Evolutionary conservation across 2,329 filamentous ascomycete genomes (phyloP).

Genomic region (Cladosporium sp.): DNA sequence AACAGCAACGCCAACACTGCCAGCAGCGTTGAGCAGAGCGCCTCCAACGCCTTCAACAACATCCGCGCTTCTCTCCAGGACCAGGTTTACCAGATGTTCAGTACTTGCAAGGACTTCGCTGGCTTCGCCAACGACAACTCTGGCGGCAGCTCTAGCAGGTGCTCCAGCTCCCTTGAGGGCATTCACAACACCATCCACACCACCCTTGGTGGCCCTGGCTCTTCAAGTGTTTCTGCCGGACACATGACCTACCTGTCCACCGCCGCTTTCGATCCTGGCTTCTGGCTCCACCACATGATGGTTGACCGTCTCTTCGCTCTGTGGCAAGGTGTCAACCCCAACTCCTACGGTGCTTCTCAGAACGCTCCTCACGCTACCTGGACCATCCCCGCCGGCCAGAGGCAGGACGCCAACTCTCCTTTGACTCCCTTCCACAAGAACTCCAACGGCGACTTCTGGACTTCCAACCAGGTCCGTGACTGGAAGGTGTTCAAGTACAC

Average conservation of each 20-base stretch:
- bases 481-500: constrained; percentile 63
- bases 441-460: constrained; percentile 61
- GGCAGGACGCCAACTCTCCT: constrained; percentile 14
- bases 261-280: constrained; percentile 31
- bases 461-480: constrained; percentile 57
- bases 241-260: constrained; percentile 31
- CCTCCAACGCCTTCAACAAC: constrained; percentile 25
- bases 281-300: constrained; percentile 34
- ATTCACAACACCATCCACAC: constrained; percentile 35
- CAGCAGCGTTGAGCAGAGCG: constrained; percentile 17
- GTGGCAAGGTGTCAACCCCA: constrained; percentile 26
- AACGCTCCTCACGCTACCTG: constrained; percentile 14
- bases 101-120: constrained; percentile 29
- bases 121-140: constrained; percentile 30
- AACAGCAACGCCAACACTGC: constrained; percentile 22
- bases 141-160: constrained; percentile 18
- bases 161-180: constrained; percentile 32
- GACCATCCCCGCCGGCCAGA: constrained; percentile 17
- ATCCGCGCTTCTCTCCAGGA: constrained; percentile 27
- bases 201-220: constrained; percentile 24
- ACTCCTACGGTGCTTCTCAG: constrained; percentile 15
- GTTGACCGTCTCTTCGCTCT: constrained; percentile 32
- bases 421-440: constrained; percentile 60
- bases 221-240: constrained; percentile 15
- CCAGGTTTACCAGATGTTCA: constrained; percentile 31